Percentiles rank a stretch among this genome's conserved stretches.
These are phyloP conservation scores for Fusarium abutilonis DNA, from an alignment of 2,329 filamentous ascomycete species.

Conservation along the genomic window DNA sequence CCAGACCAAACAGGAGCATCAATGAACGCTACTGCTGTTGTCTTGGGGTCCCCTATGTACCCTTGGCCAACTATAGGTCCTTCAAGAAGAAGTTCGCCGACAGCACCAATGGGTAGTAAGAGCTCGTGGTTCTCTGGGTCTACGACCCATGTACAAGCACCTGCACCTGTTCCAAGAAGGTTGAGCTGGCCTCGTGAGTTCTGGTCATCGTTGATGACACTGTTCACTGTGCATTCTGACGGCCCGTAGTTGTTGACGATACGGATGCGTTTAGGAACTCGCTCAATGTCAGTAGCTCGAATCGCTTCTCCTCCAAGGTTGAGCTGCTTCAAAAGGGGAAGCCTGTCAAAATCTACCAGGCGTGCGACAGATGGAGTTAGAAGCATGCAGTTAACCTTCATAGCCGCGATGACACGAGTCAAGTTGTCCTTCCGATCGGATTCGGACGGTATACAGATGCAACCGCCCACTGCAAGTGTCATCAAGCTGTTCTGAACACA, in stretches of 20 bases:
- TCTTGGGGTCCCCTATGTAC: slow-evolving; percentile 5
- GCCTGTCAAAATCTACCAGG: background rate
- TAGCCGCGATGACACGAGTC: slow-evolving; percentile 51
- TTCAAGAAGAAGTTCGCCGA: slow-evolving; percentile 13
- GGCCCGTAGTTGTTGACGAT: slow-evolving; percentile 31
- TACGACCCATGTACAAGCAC: slow-evolving; percentile 14
- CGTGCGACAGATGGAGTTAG: slow-evolving; percentile 10
- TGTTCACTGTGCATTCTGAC: slow-evolving; percentile 3
- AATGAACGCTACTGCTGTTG: background rate
- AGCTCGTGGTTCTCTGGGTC: slow-evolving; percentile 1
- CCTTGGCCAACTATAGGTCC: slow-evolving; percentile 9
- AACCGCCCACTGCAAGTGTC: slow-evolving; percentile 7
- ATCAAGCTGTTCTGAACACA: slow-evolving; percentile 7
- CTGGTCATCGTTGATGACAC: slow-evolving; percentile 3
- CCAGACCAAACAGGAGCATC: slow-evolving; percentile 5
- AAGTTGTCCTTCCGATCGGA: slow-evolving; percentile 5
- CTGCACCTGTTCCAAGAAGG: background rate
- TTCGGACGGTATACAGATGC: slow-evolving; percentile 10
- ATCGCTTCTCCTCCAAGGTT: slow-evolving; percentile 8
- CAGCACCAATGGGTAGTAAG: too few relatives aligned
- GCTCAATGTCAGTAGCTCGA: background rate
- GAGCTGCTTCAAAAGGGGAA: slow-evolving; percentile 1
- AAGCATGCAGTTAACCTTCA: slow-evolving; percentile 37
- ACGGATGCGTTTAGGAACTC: background rate
- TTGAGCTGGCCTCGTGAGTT: too few relatives aligned